A percentile compares a stretch with the other conserved stretches of the same genome.
Evolutionary conservation across 2,329 filamentous ascomycete species (phyloP).

Genomic region (Stagonosporopsis cucurbitacearum): DNA sequence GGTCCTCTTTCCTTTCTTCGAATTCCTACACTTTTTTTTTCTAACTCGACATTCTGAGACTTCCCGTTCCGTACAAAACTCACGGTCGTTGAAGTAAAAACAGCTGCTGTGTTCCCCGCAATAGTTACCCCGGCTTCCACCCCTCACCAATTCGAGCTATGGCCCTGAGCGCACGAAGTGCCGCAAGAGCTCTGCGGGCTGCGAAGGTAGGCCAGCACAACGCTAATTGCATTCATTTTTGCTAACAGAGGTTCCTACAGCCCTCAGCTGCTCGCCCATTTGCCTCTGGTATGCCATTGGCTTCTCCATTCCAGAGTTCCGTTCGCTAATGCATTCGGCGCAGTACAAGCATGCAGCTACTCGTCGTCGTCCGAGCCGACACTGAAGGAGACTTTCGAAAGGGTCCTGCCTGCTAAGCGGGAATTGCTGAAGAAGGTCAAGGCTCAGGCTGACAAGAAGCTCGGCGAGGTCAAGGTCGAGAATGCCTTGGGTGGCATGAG

Average conservation of each 20-base stretch:
- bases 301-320: neutral
- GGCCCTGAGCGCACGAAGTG: conserved; percentile 69
- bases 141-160: conserved; percentile 54
- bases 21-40: conserved; percentile 9
- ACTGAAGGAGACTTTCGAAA: conserved; percentile 84
- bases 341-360: conserved; percentile 64
- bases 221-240: neutral
- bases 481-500: conserved; percentile 97
- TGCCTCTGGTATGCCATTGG: conserved; percentile 46
- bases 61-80: conserved; percentile 4
- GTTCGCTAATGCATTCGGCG: conserved; percentile 22
- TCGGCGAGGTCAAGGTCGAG: conserved; percentile 92
- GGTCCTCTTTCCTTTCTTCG: conserved; percentile 21
- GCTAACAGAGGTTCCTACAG: conserved; percentile 31
- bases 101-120: conserved; percentile 30
- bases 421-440: conserved; percentile 96
- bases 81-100: conserved; percentile 23
- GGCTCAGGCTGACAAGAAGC: conserved; percentile 77
- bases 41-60: conserved; percentile 3
- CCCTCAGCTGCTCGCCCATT: conserved; percentile 42
- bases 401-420: conserved; percentile 87
- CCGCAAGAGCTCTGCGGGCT: conserved; percentile 68
- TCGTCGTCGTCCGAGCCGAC: conserved; percentile 81
- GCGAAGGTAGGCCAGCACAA: conserved; percentile 62
- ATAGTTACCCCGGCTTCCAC: conserved; percentile 35